A percentile compares a stretch with the other conserved stretches of the same genome.
phyloP scores from a whole-genome alignment of 148 eudicot genomes.

The Silene uniflora region DNA sequence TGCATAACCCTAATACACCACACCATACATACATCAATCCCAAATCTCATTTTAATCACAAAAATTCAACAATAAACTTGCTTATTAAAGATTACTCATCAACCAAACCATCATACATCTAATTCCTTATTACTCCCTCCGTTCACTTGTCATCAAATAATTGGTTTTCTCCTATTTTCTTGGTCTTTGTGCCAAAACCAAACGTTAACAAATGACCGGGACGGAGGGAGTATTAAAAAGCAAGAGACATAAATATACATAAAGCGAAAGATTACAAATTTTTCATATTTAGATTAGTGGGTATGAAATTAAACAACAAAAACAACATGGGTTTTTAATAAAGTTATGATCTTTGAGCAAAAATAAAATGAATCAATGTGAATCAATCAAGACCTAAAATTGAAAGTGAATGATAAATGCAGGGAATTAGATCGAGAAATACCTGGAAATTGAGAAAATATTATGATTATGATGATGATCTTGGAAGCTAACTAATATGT shows the following conservation, averaged over 20 bases:
- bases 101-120: not conserved
- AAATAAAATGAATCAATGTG: not conserved
- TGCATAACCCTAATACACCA: conserved; percentile 19
- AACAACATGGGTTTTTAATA: not conserved
- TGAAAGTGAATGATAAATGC: not conserved
- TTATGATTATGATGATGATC: not conserved
- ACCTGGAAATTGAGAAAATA: not conserved
- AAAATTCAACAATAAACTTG: not conserved
- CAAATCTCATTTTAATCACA: not conserved
- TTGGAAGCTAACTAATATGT: too few relatives aligned
- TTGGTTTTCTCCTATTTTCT: too few relatives aligned
- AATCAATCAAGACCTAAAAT: not conserved
- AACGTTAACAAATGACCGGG: too few relatives aligned
- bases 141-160: too few relatives aligned
- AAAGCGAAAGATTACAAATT: not conserved
- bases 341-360: not conserved
- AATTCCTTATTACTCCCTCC: not conserved
- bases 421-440: not conserved
- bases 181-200: too few relatives aligned
- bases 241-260: not conserved
- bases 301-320: not conserved
- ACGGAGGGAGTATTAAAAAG: too few relatives aligned
- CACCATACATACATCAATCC: not conserved
- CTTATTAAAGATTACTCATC: not conserved
- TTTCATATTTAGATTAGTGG: not conserved